Base-by-base conservation (phyloP, 495 filamentous ascomycete genomes). In the Hypoxylon intermedium region DNA sequence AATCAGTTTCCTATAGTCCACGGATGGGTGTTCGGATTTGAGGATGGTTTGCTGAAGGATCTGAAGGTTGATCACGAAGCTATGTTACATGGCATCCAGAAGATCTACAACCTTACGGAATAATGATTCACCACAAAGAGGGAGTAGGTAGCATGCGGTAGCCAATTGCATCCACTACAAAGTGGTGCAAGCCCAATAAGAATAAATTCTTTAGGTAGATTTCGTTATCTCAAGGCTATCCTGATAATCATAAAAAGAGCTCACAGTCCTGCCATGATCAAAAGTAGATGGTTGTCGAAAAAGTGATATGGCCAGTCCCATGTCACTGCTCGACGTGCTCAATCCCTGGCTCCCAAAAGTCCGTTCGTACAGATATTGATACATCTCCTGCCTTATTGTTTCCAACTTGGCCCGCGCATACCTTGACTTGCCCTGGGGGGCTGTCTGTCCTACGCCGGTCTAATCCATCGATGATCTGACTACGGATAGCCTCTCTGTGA, bases 1-100 rank as follows among this genome's bases (percentile, higher is more conserved):
- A 77, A 83, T 64, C 65, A 67, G 36, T 88, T 74, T 57, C 82
- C 82, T 33, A 73, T 84, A 50, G 79, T 83, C 44, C 81, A 83
- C 63, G 82, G 78, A 42, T 84, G 82, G 82, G 81, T 83, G 48
- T 84, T 84, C 71, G 76, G 73, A 30, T 81, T 84, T 54, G 63
- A 76, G 44, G 77, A 82, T 48, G 81, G 81, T 2, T 43, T 80
- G 47, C 69, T 84, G 44, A 83, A 80, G 69, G 80, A 84, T 57
- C 66, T 84, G n/a, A 70, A 82, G 65, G 66, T 82, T 5, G 73
- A 82, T 41, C 76, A 77, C 40, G 60, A 75, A 65, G 69, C 55
- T 16, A 74, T 78, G 67, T 67, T 83, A 26, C 59, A 60, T 43
- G 64, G 74, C 18, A 79, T 82, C 28, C 79, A 82, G 69, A 84